Percentiles rank a stretch among this genome's conserved stretches.
Evolutionary conservation across 106 monocot genomes (phyloP).

Genomic region (Platanthera guangdongensis): DNA sequence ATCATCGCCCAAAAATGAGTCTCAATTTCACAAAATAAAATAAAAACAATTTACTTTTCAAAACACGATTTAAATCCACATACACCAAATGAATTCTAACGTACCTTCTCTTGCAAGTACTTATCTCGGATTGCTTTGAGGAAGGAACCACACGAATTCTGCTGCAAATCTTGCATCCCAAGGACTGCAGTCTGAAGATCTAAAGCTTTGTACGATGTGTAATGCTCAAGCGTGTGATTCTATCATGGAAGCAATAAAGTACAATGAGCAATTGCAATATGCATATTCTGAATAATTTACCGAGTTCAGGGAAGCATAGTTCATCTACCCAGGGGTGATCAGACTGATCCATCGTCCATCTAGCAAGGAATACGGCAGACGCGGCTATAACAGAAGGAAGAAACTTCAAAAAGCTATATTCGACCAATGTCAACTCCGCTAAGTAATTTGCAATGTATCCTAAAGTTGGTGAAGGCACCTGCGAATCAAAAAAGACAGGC

Average conservation of each 20-base stretch:
- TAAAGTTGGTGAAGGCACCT: conserved; percentile 42
- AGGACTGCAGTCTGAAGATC: conserved; percentile 42
- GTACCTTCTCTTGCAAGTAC: conserved; percentile 68
- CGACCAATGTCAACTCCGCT: conserved; percentile 67
- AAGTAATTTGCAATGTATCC: conserved; percentile 41
- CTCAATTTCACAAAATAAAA: too few relatives aligned
- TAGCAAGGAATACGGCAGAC: conserved; percentile 77
- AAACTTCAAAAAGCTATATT: conserved; percentile 72
- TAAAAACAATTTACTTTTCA: too few relatives aligned
- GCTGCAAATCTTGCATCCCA: conserved; percentile 57
- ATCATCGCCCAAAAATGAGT: too few relatives aligned
- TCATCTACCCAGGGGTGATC: conserved; percentile 59
- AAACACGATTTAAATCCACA: too few relatives aligned
- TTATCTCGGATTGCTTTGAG: conserved; percentile 81
- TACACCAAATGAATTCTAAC: neutral
- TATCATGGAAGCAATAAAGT: conserved; percentile 13
- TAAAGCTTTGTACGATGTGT: conserved; percentile 56
- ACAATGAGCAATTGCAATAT: neutral
- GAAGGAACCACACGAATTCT: conserved; percentile 38
- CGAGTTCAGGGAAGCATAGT: neutral
- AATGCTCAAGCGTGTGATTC: conserved; percentile 70
- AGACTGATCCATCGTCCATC: conserved; percentile 90
- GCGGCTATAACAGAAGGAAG: conserved; percentile 74
- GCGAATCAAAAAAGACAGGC: neutral
- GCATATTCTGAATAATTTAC: neutral